These are phyloP conservation scores for Penicillium fimorum DNA, from an alignment of 495 filamentous ascomycete species.

Conservation along the genomic window DNA sequence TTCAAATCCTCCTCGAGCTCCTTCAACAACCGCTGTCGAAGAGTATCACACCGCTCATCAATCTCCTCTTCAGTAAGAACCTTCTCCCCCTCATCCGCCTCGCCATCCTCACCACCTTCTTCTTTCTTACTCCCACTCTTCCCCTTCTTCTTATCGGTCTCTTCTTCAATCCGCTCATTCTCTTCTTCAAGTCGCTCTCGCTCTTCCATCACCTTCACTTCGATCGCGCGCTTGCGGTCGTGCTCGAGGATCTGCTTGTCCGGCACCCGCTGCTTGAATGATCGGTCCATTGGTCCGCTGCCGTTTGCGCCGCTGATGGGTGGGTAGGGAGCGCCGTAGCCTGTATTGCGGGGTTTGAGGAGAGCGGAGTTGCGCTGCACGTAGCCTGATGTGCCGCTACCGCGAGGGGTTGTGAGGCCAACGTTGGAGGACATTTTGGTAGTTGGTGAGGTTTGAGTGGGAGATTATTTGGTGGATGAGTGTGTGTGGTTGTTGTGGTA, in stretches of 20 bases:
- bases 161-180: conserved; percentile 50
- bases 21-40: conserved; percentile 28
- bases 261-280: conserved; percentile 81
- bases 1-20: conserved; percentile 34
- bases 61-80: conserved; percentile 65
- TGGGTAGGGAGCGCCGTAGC: conserved; percentile 55
- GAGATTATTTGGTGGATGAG: background rate
- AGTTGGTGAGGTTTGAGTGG: conserved; percentile 1
- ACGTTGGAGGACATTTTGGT: conserved; percentile 92
- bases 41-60: conserved; percentile 36
- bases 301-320: conserved; percentile 28
- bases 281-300: conserved; percentile 43
- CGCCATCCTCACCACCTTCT: conserved; percentile 31
- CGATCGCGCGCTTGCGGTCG: conserved; percentile 82
- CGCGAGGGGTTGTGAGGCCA: conserved; percentile 91
- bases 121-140: conserved; percentile 12
- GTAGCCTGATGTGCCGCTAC: conserved; percentile 94
- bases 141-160: conserved; percentile 10
- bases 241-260: conserved; percentile 93
- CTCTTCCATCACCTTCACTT: conserved; percentile 89
- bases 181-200: conserved; percentile 87
- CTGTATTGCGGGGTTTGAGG: conserved; percentile 67
- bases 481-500: background rate
- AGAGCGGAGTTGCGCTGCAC: conserved; percentile 93
- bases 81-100: conserved; percentile 74